These are phyloP conservation scores for Penicillium crystallinum DNA, from an alignment of 495 filamentous ascomycete genomes.

Conservation along the genomic window DNA sequence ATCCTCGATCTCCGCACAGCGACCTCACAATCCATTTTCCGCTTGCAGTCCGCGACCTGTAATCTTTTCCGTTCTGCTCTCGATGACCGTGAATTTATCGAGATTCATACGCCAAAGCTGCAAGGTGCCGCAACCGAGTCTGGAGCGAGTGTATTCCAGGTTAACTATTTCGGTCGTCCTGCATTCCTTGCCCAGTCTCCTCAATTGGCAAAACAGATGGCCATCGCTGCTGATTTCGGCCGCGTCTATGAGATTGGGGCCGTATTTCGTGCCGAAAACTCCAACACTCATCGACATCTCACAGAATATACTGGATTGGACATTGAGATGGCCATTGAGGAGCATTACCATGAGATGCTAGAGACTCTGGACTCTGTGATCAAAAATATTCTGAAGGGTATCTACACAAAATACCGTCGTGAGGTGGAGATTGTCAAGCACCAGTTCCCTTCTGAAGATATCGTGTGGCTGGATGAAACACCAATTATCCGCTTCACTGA, in stretches of 20 bases:
- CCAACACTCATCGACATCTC: constrained; percentile 89
- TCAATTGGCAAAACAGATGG: constrained; percentile 92
- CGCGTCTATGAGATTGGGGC: constrained; percentile 84
- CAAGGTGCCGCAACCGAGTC: constrained; percentile 88
- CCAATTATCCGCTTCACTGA: constrained; percentile 76
- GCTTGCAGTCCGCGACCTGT: constrained; percentile 65
- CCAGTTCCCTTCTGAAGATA: constrained; percentile 61
- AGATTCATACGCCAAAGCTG: constrained; percentile 84
- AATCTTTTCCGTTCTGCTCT: constrained; percentile 75
- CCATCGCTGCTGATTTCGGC: constrained; percentile 82
- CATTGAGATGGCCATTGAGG: constrained; percentile 91
- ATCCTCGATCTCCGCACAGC: constrained; percentile 83
- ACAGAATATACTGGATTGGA: constrained; percentile 95
- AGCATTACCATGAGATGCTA: constrained; percentile 82
- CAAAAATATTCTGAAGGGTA: constrained; percentile 72
- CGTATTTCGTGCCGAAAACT: constrained; percentile 92
- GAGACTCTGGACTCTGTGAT: constrained; percentile 71
- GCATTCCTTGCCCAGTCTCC: constrained; percentile 87
- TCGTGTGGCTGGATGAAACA: constrained; percentile 78
- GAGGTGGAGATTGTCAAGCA: constrained; percentile 64
- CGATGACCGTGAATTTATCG: constrained; percentile 66
- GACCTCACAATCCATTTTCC: constrained; percentile 83
- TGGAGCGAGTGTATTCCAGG: constrained; percentile 83
- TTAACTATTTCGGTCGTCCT: constrained; percentile 77
- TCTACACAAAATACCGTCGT: constrained; percentile 59